Evolutionary conservation across 192 early-diverging fungal genomes (phyloP).

Genomic region (Coemansia sp.): DNA sequence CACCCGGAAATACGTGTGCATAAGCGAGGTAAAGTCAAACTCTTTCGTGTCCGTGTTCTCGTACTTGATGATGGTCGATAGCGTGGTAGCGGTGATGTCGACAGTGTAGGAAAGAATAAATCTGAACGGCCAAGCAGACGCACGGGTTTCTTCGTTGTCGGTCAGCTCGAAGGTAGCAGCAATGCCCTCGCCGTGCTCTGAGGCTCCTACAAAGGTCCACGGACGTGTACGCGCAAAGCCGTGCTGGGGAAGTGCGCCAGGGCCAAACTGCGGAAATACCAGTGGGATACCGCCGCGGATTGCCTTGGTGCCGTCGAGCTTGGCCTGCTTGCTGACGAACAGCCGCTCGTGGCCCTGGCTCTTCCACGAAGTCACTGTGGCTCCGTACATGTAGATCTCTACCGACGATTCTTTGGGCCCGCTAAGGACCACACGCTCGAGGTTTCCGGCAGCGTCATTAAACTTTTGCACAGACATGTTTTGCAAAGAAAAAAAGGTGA

Average conservation of each 20-base stretch:
- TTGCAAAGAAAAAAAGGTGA: constrained; percentile 4
- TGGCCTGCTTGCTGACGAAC: constrained; percentile 81
- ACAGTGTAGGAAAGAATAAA: constrained; percentile 84
- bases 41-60: constrained; percentile 71
- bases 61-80: constrained; percentile 71
- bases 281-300: constrained; percentile 80
- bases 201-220: constrained; percentile 36
- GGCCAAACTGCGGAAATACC: constrained; percentile 60
- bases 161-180: constrained; percentile 43
- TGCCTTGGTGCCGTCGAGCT: constrained; percentile 86
- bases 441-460: constrained; percentile 27
- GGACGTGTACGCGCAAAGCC: constrained; percentile 55
- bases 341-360: constrained; percentile 72
- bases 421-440: constrained; percentile 42
- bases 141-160: constrained; percentile 41
- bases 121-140: constrained; percentile 56
- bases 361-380: constrained; percentile 92
- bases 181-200: constrained; percentile 35
- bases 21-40: constrained; percentile 84
- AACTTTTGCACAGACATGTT: constrained; percentile 35
- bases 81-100: constrained; percentile 66
- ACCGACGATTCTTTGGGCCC: constrained; percentile 24
- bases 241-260: constrained; percentile 55
- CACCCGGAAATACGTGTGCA: constrained; percentile 89
- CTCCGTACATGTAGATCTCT: constrained; percentile 63